Evolutionary conservation across 2,329 filamentous ascomycete species (phyloP), one percentile per base, ranked within the genome.

Genomic region (Pestalotiopsis sp.): DNA sequence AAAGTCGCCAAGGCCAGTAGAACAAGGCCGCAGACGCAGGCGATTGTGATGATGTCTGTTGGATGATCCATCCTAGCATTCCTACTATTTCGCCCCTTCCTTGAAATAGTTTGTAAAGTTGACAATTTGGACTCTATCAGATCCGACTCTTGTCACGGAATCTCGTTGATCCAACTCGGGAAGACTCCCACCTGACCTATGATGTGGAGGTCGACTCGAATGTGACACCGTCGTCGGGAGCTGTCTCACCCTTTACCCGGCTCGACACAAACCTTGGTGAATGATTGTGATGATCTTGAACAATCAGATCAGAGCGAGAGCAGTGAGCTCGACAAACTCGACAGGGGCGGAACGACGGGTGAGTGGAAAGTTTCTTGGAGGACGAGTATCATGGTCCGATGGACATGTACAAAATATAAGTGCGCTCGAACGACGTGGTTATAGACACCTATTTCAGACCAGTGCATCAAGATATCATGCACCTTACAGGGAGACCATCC

Each of bases 41-140:
- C 64, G 17, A 72, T 62, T 45, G 71, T 20, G 52, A 73, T 63
- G 31, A 69, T 64, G 23, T 70, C 56, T 70, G 70, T 71, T n/a
- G 70, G 68, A 45, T 70, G 64, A 2, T 70, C 49, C 74, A 75
- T 74, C 27, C 27, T 69, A 20, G 11, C 23, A 27, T 59, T n/a
- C 20, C 45, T 17, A 52, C 6, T 36, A 9, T 36, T 31, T 52
- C 17, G 14, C 45, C 17, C 45, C 17, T 52, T n/a, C 45, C 45
- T 52, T 4, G 7, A 36, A 9, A 36, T 36, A 36, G 7, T 36
- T 9, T 20, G 45, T 20, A n/a, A 52, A n/a, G 17, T 52, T 20
- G 45, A 7, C 31, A 9, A 9, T 36, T 59, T 36, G 57, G 27
- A 13, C 11, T 9, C 57, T 59, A 12, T 25, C 57, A 59, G 57